Percentiles rank a stretch among this genome's conserved stretches.
Conservation (phyloP, 352 stramenopile species). For the Pythium rishiriense region DNA sequence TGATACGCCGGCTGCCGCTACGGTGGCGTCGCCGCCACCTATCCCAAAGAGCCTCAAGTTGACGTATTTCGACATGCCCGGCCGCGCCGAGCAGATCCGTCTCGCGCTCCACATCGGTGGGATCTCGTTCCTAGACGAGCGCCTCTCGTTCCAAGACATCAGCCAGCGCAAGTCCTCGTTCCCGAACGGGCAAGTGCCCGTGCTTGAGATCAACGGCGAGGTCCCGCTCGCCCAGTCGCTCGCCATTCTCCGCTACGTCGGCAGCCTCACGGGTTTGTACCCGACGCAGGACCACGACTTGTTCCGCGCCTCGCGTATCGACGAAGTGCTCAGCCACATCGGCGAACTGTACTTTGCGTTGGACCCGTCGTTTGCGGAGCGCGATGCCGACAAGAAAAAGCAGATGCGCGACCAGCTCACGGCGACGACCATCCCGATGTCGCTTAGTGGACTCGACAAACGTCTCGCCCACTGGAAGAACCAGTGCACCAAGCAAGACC, state of each 20-base stretch:
- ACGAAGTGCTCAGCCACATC: slow-evolving; percentile 50
- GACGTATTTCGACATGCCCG: slow-evolving; percentile 36
- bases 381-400: slow-evolving; percentile 31
- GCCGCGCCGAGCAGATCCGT: slow-evolving; percentile 29
- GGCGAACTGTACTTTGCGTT: slow-evolving; percentile 25
- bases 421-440: slow-evolving; percentile 35
- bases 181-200: slow-evolving; percentile 33
- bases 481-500: not conserved
- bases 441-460: slow-evolving; percentile 38
- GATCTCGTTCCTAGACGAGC: slow-evolving; percentile 37
- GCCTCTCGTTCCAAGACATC: slow-evolving; percentile 21
- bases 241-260: slow-evolving; percentile 62
- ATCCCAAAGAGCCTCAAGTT: slow-evolving; percentile 27
- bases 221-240: slow-evolving; percentile 36
- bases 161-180: slow-evolving; percentile 21
- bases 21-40: not conserved
- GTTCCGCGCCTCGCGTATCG: slow-evolving; percentile 6
- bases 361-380: slow-evolving; percentile 30
- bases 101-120: slow-evolving; percentile 29
- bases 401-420: slow-evolving; percentile 35
- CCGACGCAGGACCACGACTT: not conserved
- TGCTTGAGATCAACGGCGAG: slow-evolving; percentile 28
- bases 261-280: slow-evolving; percentile 42
- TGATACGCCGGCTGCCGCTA: not conserved
- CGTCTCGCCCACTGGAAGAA: slow-evolving; percentile 32